These are phyloP conservation scores for Cryomyces minteri DNA, from an alignment of 495 filamentous ascomycete species.

Conservation along the genomic window DNA sequence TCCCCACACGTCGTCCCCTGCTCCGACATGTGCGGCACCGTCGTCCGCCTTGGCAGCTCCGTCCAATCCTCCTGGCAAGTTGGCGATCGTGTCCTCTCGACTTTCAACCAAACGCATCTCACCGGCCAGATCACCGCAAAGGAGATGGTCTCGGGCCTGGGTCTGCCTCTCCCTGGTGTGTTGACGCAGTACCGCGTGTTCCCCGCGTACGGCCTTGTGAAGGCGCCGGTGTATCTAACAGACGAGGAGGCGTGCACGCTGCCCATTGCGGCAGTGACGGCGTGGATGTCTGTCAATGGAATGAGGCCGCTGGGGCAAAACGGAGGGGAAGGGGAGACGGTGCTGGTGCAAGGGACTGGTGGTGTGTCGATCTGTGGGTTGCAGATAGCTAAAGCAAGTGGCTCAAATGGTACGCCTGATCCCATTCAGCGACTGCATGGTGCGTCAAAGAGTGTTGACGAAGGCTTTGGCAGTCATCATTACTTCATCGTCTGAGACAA, in stretches of 20 bases:
- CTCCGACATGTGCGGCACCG: slow-evolving; percentile 26
- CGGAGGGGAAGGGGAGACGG: slow-evolving; percentile 15
- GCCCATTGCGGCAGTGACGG: slow-evolving; percentile 27
- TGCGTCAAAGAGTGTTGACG: background rate
- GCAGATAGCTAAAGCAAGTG: slow-evolving; percentile 22
- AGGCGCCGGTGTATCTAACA: slow-evolving; percentile 21
- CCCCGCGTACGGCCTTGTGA: slow-evolving; percentile 18
- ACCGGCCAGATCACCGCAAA: slow-evolving; percentile 19
- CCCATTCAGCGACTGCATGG: background rate
- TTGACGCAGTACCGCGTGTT: slow-evolving; percentile 27
- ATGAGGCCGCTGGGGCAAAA: slow-evolving; percentile 23
- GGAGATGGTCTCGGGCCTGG: slow-evolving; percentile 20
- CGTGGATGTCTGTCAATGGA: slow-evolving; percentile 27
- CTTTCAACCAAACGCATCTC: slow-evolving; percentile 25
- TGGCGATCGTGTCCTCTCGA: slow-evolving; percentile 25
- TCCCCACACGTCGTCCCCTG: slow-evolving; percentile 21
- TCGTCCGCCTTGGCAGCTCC: slow-evolving; percentile 13
- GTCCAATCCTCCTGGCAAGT: slow-evolving; percentile 7
- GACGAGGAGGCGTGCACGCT: slow-evolving; percentile 24
- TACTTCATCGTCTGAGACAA: slow-evolving; percentile 27
- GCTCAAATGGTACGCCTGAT: slow-evolving; percentile 19
- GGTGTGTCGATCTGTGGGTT: slow-evolving; percentile 22
- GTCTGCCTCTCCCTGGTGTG: slow-evolving; percentile 20
- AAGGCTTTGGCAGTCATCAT: slow-evolving; percentile 22
- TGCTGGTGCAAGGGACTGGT: slow-evolving; percentile 28